Evolutionary conservation across 208 protist genomes (phyloP), one percentile per base, ranked within the genome.

Genomic region (Leptomonas pyrrhocoris): DNA sequence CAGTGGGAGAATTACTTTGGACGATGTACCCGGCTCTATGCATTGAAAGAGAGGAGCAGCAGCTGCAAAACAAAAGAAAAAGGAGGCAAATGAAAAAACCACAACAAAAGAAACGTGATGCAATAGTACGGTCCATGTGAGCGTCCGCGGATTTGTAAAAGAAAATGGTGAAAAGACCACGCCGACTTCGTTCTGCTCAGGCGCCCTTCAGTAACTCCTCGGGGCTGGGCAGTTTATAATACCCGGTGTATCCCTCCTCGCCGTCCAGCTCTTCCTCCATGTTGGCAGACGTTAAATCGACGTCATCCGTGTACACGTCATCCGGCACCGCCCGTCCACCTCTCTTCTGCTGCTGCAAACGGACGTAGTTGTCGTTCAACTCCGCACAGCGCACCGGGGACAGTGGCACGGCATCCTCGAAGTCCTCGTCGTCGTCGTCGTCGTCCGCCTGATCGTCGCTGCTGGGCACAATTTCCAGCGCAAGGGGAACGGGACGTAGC

Each of bases 401-500:
- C 13, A 94, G 81, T 5, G 89, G 84, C 1, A 92, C 66, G 13
- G 89, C 89, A 63, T 94, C 89, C 55, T 94, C 89, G 68, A 94
- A 94, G 73, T 92, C 84, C 19, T 87, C 85, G 63, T 94, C 85
- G 48, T 88, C 88, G 34, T 81, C 83, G 53, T 84, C 74, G 28
- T 65, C 60, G 27, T 76, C 78, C 7, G 71, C 69, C 45, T 25
- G 21, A 18, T 68, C 73, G 1, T 71, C 56, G 54, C 16, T 30
- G 45, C 30, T 27, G 19, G 49, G 25, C 25, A 48, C 8, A 27
- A 18, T 46, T 11, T 59, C 56, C 25, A 73, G 53, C 2, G 56
- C 58, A 15, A 63, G 67, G 5, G 57, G 61, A 12, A 63, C 51
- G 16, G 56, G 34, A 0, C 43, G 60, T 15, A 48, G 45, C 34